These are phyloP conservation scores for Botryotinia calthae DNA, from an alignment of 2,329 filamentous ascomycete species.

Conservation along the genomic window DNA sequence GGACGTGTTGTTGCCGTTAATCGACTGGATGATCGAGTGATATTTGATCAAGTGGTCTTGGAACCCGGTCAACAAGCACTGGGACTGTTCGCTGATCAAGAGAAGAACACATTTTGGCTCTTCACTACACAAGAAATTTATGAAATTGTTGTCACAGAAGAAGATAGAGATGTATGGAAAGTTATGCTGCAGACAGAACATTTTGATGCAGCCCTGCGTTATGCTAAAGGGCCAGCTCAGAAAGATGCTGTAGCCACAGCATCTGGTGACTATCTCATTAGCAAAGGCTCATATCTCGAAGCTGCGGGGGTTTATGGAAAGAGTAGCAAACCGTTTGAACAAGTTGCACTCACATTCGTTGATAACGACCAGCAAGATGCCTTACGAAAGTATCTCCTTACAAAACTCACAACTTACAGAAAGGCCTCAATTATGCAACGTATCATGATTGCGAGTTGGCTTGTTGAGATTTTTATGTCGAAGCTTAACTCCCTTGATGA, in stretches of 20 bases:
- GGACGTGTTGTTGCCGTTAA: slow-evolving; percentile 82
- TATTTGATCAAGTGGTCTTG: slow-evolving; percentile 85
- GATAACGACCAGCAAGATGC: slow-evolving; percentile 89
- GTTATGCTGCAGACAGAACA: slow-evolving; percentile 84
- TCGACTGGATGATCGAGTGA: slow-evolving; percentile 76
- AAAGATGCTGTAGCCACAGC: slow-evolving; percentile 90
- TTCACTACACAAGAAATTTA: slow-evolving; percentile 90
- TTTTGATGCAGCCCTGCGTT: slow-evolving; percentile 83
- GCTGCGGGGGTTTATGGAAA: slow-evolving; percentile 89
- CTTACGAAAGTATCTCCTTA: slow-evolving; percentile 81
- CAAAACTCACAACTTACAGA: slow-evolving; percentile 78
- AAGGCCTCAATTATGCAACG: slow-evolving; percentile 87
- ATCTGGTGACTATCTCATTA: slow-evolving; percentile 83
- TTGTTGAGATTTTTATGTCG: slow-evolving; percentile 95
- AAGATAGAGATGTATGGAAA: slow-evolving; percentile 91
- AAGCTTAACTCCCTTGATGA: slow-evolving; percentile 95
- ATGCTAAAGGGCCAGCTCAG: slow-evolving; percentile 75
- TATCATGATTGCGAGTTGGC: slow-evolving; percentile 92
- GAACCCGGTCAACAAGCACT: slow-evolving; percentile 75
- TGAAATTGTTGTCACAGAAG: slow-evolving; percentile 86
- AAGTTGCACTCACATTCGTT: slow-evolving; percentile 87
- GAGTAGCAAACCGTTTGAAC: slow-evolving; percentile 95
- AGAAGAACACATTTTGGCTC: slow-evolving; percentile 97
- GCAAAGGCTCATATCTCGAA: slow-evolving; percentile 77
- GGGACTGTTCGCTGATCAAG: slow-evolving; percentile 83